Base-by-base conservation (phyloP, 768 basidiomycete genomes). In the Pisolithus orientalis region DNA sequence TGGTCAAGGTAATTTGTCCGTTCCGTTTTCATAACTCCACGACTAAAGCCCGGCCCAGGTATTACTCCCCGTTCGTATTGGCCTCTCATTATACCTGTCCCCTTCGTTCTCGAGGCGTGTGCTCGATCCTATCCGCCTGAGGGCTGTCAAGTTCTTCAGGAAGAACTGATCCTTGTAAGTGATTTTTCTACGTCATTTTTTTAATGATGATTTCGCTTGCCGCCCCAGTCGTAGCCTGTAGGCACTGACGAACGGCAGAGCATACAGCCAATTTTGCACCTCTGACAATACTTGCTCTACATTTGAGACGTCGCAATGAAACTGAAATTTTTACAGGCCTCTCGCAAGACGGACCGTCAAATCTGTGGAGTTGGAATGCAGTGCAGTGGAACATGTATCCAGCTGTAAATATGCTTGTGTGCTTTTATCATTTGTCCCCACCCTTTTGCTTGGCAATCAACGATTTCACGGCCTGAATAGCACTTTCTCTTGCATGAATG, bases 221-320 rank as follows among this genome's bases (percentile, higher is more conserved):
- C 82, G 83, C 83, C 83, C 83, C 83, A 84, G 83, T 83, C 83
- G 72, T 83, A 84, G 79, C 76, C 65, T 53, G 58, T 50, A 27
- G 59, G 75, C 80, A 49, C 70, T 84, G 83, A 84, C 76, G 83
- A 85, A 65, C 61, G 80, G 81, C 72, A 72, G 72, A 78, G 82
- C 82, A 82, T 71, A 25, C 28, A 81, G 80, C 82, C 81, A 84
- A 84, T 80, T 65, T 78, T 80, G 82, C 80, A 83, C 69, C 69
- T 72, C 83, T 85, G 83, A 84, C 58, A 52, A 52, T 55, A 7
- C 40, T 49, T 40, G 2, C 5, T 5, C 37, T 38, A 4, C 47
- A 28, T 10, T 34, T 52, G 42, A 46, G 28, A 39, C 34, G 34
- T 34, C 10, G 13, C 13, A 34, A 14, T 24, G 4, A 11, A 50